A percentile compares a stretch with the other conserved stretches of the same genome.
phyloP scores from a whole-genome alignment of 257 asterid species.

The Linaria vulgaris region DNA sequence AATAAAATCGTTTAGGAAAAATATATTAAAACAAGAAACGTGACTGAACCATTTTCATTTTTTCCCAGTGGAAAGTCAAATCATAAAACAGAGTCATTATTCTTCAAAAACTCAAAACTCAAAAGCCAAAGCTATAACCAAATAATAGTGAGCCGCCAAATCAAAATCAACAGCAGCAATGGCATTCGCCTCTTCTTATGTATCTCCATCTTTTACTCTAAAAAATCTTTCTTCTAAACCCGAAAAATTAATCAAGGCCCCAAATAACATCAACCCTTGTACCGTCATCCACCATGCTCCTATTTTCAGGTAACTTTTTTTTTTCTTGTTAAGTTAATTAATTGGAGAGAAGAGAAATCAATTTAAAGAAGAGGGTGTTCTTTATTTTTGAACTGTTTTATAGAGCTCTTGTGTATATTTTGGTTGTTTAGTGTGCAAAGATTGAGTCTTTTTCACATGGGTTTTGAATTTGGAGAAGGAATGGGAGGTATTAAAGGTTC shows the following conservation, averaged over 20 bases:
- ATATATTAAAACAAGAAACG: too few species aligned
- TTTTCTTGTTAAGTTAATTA: neutral
- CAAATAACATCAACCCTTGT: conserved; percentile 46
- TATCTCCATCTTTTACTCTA: conserved; percentile 34
- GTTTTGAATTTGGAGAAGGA: conserved; percentile 1
- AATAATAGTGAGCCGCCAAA: conserved; percentile 31
- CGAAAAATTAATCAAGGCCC: conserved; percentile 23
- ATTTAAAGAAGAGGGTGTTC: conserved; percentile 2
- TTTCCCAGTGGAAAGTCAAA: neutral
- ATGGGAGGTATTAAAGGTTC: conserved; percentile 4
- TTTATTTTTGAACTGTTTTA: neutral
- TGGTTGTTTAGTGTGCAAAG: conserved; percentile 12
- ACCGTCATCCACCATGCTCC: conserved; percentile 42
- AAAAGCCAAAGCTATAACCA: conserved; percentile 1
- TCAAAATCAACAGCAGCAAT: conserved; percentile 30
- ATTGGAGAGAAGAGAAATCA: too few species aligned
- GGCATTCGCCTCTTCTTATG: conserved; percentile 52
- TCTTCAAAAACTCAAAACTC: neutral
- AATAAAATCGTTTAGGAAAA: too few species aligned
- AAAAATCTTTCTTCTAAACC: conserved; percentile 33
- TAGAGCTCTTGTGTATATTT: neutral
- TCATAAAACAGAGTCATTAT: neutral
- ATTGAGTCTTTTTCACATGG: neutral
- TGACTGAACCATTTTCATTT: too few species aligned
- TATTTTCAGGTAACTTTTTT: conserved; percentile 38